These are phyloP conservation scores for Trapa bicornis DNA, from an alignment of 345 rosid genomes.

Conservation along the genomic window DNA sequence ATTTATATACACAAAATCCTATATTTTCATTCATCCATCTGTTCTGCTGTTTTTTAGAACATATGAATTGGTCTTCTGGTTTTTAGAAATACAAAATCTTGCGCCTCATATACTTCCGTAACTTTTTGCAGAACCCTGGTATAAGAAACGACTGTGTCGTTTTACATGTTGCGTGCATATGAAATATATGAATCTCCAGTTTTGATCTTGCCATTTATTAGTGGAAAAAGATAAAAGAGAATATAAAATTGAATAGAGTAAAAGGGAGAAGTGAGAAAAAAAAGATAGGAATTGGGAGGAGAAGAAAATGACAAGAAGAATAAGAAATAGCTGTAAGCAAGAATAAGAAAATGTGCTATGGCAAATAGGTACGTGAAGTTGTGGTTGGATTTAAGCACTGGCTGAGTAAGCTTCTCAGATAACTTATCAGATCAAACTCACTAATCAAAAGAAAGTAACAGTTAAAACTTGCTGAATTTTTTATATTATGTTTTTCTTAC, in stretches of 20 bases:
- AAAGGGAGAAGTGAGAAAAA: background rate
- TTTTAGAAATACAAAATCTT: too few species aligned
- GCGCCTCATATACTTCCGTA: background rate
- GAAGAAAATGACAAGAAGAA: background rate
- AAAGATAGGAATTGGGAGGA: background rate
- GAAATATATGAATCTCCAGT: background rate
- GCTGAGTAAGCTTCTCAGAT: background rate
- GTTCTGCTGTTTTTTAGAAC: background rate
- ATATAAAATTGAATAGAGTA: background rate
- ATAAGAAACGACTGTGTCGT: background rate
- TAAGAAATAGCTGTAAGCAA: background rate
- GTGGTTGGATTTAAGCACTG: too few species aligned
- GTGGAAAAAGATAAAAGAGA: background rate
- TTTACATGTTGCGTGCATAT: background rate
- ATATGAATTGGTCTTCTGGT: background rate
- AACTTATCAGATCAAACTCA: too few species aligned
- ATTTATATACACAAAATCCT: background rate
- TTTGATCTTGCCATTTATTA: background rate
- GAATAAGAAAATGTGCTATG: background rate
- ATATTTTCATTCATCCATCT: too few species aligned
- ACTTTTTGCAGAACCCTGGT: background rate
- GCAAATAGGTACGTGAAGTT: background rate
- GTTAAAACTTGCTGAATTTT: too few species aligned
- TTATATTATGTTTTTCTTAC: too few species aligned
- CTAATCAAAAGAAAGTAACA: background rate